Evolutionary conservation across 768 basidiomycete genomes (phyloP).

Genomic region (Roridomyces roridus): DNA sequence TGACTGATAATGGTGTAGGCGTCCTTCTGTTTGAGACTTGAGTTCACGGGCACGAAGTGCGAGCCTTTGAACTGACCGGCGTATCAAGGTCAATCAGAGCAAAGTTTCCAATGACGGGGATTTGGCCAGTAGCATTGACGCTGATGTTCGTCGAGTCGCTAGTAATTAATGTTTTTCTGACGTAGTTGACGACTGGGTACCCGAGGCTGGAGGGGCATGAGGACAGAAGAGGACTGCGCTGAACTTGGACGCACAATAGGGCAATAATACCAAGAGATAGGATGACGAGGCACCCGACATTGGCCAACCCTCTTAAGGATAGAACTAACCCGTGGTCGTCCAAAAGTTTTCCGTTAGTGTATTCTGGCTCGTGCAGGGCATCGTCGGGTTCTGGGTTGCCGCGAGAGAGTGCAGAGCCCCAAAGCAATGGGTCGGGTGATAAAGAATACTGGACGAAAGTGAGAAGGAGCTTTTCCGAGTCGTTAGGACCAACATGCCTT

Average conservation of each 20-base stretch:
- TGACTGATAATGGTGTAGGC: slow-evolving; percentile 60
- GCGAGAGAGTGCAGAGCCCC: slow-evolving; percentile 72
- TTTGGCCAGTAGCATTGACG: slow-evolving; percentile 76
- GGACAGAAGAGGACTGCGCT: no score
- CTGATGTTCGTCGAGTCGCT: slow-evolving; percentile 71
- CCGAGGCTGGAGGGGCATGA: slow-evolving; percentile 36
- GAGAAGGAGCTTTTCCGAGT: no score
- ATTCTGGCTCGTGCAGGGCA: slow-evolving; percentile 73
- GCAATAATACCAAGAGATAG: slow-evolving; percentile 58
- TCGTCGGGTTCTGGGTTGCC: slow-evolving; percentile 67
- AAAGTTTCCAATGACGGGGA: slow-evolving; percentile 17
- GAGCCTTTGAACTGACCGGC: no score
- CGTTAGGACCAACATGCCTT: no score
- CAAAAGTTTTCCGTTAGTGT: slow-evolving; percentile 61
- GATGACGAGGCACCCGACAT: slow-evolving; percentile 72
- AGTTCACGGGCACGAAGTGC: no score
- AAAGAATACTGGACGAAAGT: slow-evolving; percentile 67
- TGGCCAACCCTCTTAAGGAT: slow-evolving; percentile 64
- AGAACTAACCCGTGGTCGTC: slow-evolving; percentile 66
- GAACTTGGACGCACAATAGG: slow-evolving; percentile 54
- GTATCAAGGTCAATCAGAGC: slow-evolving; percentile 74
- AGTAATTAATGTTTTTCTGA: slow-evolving; percentile 45
- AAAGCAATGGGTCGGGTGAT: slow-evolving; percentile 70
- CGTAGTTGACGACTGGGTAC: slow-evolving; percentile 65
- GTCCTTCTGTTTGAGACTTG: no score